Conservation (phyloP, 306 rosid genomes). For the peach (Prunus persica) region DNA sequence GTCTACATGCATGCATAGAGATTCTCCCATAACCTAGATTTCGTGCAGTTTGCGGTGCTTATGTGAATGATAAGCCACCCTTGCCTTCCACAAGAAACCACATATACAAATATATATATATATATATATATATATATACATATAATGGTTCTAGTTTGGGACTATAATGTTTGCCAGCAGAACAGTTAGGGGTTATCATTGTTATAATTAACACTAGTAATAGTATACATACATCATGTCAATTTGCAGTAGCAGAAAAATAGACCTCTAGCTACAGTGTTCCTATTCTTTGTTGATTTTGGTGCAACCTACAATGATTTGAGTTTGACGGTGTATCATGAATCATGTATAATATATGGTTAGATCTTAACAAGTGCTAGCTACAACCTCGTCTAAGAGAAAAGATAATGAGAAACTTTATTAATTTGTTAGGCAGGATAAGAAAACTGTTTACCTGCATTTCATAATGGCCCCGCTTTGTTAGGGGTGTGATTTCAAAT, state of each 20-base stretch:
- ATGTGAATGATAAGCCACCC: no score
- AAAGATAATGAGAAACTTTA: no score
- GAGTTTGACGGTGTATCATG: not conserved
- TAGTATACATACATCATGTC: not conserved
- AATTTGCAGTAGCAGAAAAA: not conserved
- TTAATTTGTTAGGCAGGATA: not conserved
- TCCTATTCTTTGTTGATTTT: not conserved
- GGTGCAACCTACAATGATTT: not conserved
- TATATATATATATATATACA: no score
- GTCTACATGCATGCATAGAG: not conserved
- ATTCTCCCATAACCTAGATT: constrained; percentile 3
- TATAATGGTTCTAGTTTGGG: no score
- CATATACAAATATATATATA: not conserved
- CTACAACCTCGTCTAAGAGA: not conserved
- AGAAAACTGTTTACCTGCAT: not conserved
- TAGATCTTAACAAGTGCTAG: not conserved
- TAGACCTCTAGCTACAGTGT: no score
- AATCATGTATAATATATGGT: not conserved
- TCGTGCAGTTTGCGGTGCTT: no score
- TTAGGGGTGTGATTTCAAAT: not conserved
- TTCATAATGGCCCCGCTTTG: not conserved
- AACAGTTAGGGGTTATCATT: constrained; percentile 13
- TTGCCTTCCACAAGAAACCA: no score
- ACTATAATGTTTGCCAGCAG: no score
- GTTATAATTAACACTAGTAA: constrained; percentile 9